These are phyloP conservation scores for Nannochloris sp. DNA, from an alignment of 139 green algal species.

Conservation along the genomic window DNA sequence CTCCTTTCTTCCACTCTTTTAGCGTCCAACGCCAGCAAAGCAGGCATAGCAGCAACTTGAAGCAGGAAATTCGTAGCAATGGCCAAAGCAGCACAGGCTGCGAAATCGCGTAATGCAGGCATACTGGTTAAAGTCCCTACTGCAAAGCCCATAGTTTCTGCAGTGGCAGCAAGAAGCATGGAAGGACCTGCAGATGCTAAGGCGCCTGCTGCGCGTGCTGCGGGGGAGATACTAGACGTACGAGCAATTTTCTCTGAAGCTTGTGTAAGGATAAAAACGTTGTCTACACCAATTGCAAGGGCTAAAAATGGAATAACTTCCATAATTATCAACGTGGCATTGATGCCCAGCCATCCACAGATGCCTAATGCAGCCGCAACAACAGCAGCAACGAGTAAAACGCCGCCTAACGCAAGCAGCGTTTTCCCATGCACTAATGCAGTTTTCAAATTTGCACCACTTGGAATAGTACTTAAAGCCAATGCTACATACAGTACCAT, in stretches of 20 bases:
- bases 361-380: slow-evolving; percentile 63
- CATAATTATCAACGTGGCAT: slow-evolving; percentile 70
- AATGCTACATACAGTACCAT: slow-evolving; percentile 82
- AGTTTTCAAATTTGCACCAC: slow-evolving; percentile 15
- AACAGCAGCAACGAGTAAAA: slow-evolving; percentile 61
- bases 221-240: no score
- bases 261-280: slow-evolving; percentile 90
- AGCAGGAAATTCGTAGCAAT: slow-evolving; percentile 79
- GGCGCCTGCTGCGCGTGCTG: slow-evolving; percentile 50
- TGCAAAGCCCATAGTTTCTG: slow-evolving; percentile 54
- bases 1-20: slow-evolving; percentile 40
- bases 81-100: slow-evolving; percentile 64
- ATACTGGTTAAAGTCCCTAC: slow-evolving; percentile 67
- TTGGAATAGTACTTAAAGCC: slow-evolving; percentile 49
- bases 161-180: slow-evolving; percentile 71
- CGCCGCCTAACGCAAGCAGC: slow-evolving; percentile 57
- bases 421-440: not conserved
- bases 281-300: slow-evolving; percentile 89
- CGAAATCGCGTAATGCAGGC: slow-evolving; percentile 82
- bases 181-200: slow-evolving; percentile 70
- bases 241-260: slow-evolving; percentile 37
- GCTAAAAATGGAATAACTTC: slow-evolving; percentile 91
- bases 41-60: slow-evolving; percentile 74
- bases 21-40: slow-evolving; percentile 65
- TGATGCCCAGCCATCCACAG: slow-evolving; percentile 44